Evolutionary conservation across 2,329 filamentous ascomycete genomes (phyloP), one percentile per base, ranked within the genome.

Genomic region (Fusarium palustre): DNA sequence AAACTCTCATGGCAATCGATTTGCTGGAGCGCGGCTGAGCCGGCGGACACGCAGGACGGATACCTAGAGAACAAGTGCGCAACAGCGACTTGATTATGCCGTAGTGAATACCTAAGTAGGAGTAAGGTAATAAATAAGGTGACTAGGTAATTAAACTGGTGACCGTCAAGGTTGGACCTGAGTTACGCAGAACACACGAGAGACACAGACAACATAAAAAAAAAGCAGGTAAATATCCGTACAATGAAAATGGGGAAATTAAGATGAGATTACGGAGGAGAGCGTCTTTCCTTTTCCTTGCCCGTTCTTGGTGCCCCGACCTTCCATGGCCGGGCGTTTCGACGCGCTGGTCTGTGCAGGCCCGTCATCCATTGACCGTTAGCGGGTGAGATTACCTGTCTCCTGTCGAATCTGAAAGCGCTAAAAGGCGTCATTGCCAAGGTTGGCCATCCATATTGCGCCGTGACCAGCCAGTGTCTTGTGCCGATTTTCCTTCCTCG

Each of bases 1-100:
- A 66, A 64, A 59, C 61, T 70, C 59, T 63, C 72, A 75, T 74
- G 59, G 72, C 72, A 74, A 59, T 68, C 50, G 42, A 68, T 46
- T 52, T 48, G 54, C 60, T 60, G 43, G 34, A 64, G 69, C 66
- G 48, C 66, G 64, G 69, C 69, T 57, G 56, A 50, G 61, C 69
- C 60, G 57, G 61, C 71, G 59, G 59, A 59, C 59, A 53, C 64
- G 69, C 47, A 61, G 46, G 39, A 39, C 47, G 18, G 47, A 12
- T 50, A 50, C 33, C 47, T 25, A 50, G 34, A 41, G 24, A 28
- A n/a, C 24, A 39, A 52, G 38, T 52, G 24, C 47, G 39, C 47
- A 30, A 41, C 24, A 52, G 22, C 16, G 24, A 46, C 42, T 42
- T 46, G 42, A 15, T 20, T 28, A 39, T 39, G 24, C 42, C 7